Percentiles rank a stretch among this genome's conserved stretches.
Conservation (phyloP, 306 rosid genomes). For the Cyamopsis tetragonoloba region DNA sequence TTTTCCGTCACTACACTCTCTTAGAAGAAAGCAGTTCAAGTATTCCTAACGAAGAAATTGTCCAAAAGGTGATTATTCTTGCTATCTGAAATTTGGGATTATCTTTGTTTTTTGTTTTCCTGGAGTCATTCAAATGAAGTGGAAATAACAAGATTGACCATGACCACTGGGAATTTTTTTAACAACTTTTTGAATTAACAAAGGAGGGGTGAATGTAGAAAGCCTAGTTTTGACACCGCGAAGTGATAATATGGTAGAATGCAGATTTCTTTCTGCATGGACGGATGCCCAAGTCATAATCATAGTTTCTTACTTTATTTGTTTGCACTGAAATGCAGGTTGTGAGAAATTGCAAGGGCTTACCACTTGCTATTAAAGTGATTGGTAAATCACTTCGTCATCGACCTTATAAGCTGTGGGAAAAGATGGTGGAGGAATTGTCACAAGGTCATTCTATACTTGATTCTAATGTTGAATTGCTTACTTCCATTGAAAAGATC, state of each 20-base stretch:
- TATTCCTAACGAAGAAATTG: constrained; percentile 24
- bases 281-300: background rate
- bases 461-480: constrained; percentile 37
- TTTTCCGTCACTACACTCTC: constrained; percentile 45
- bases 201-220: background rate
- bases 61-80: constrained; percentile 38
- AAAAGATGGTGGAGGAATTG: constrained; percentile 28
- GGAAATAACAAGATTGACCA: background rate
- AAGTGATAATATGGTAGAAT: background rate
- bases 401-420: constrained; percentile 37
- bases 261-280: too few species aligned
- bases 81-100: background rate
- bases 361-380: constrained; percentile 52
- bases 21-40: background rate
- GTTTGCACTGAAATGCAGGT: constrained; percentile 36
- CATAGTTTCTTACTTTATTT: background rate
- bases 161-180: background rate
- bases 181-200: background rate
- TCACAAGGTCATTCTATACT: constrained; percentile 42
- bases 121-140: background rate
- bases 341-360: constrained; percentile 48
- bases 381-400: constrained; percentile 41
- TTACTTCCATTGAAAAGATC: constrained; percentile 38
- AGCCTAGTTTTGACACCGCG: background rate
- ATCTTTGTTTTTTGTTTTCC: background rate